Conservation (phyloP, 495 filamentous ascomycete species). For the Podospora pseudopauciseta region DNA sequence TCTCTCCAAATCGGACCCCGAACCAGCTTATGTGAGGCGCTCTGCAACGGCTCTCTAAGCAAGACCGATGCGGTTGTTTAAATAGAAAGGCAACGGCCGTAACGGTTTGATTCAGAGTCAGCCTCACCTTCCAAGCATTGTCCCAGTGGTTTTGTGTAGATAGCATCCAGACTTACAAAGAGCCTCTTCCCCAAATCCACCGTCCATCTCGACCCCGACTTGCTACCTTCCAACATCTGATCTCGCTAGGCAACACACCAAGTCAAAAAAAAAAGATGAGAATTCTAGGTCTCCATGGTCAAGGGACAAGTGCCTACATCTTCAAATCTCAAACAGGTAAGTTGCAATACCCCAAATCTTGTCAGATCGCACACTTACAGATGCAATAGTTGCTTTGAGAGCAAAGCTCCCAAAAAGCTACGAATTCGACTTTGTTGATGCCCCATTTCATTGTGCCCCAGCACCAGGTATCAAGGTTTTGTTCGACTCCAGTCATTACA, state of each 20-base stretch:
- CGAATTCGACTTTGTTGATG: constrained; percentile 58
- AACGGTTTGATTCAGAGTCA: neutral
- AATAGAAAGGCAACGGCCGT: neutral
- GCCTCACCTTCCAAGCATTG: neutral
- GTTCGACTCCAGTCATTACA: constrained; percentile 47
- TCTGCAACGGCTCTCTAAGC: neutral
- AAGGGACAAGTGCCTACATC: constrained; percentile 56
- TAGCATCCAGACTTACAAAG: neutral
- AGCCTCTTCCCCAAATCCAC: neutral
- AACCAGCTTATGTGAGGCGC: constrained; percentile 4
- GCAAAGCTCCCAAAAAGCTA: constrained; percentile 30
- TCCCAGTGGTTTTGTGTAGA: neutral
- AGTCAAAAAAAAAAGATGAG: constrained; percentile 38
- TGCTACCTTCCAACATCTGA: neutral
- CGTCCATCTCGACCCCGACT: neutral
- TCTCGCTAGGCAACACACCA: neutral
- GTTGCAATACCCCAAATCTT: constrained; percentile 12
- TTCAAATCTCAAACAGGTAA: constrained; percentile 58
- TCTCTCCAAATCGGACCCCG: constrained; percentile 34
- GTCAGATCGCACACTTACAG: neutral
- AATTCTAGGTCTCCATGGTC: constrained; percentile 62
- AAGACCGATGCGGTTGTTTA: neutral
- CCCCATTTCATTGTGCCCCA: constrained; percentile 39
- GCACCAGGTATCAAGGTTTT: constrained; percentile 54
- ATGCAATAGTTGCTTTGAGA: constrained; percentile 30